These are phyloP conservation scores for Vachellia pachyceras DNA, from an alignment of 306 rosid species.

Conservation along the genomic window DNA sequence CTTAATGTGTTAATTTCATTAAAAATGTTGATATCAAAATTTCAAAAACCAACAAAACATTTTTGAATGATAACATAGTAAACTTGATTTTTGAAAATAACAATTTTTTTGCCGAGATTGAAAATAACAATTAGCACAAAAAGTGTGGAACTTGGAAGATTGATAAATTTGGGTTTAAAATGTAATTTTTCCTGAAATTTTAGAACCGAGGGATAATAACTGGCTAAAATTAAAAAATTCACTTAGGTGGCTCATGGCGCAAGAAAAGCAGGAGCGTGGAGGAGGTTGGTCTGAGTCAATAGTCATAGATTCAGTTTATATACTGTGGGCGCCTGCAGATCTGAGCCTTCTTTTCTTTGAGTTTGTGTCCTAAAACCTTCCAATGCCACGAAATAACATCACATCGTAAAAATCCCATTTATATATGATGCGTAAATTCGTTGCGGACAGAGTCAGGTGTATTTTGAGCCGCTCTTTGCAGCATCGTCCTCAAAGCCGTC, in stretches of 20 bases:
- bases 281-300: neutral
- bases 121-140: no score
- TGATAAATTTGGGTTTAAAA: neutral
- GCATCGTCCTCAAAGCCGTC: slow-evolving; percentile 8
- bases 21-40: no score
- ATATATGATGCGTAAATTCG: slow-evolving; percentile 75
- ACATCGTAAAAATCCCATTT: neutral
- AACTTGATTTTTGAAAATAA: no score
- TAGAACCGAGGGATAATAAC: neutral
- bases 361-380: neutral
- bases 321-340: slow-evolving; percentile 35
- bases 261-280: neutral
- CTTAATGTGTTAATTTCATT: no score
- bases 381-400: neutral
- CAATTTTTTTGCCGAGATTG: no score
- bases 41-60: no score
- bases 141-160: no score
- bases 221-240: neutral
- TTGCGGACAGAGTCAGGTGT: slow-evolving; percentile 43
- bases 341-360: neutral
- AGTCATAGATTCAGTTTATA: neutral
- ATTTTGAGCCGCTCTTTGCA: slow-evolving; percentile 51
- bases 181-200: neutral
- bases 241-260: neutral
- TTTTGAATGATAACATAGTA: no score